A percentile compares a stretch with the other conserved stretches of the same genome.
Evolutionary conservation across 2,329 filamentous ascomycete genomes (phyloP).

Genomic region (Colletotrichum sp.): DNA sequence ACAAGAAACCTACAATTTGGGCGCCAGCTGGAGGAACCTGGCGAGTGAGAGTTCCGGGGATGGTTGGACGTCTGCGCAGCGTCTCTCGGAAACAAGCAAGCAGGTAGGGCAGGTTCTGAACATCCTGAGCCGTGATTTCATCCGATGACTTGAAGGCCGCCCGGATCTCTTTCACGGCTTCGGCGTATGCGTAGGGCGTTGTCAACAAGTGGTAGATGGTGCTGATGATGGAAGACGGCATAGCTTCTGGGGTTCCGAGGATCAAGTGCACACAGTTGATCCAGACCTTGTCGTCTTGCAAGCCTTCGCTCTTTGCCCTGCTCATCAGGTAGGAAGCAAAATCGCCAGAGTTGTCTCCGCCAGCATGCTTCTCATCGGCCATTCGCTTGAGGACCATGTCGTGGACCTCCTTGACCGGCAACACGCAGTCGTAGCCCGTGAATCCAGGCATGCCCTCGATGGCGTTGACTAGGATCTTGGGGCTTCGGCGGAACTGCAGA

Average conservation of each 20-base stretch:
- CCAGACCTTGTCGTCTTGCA: constrained; percentile 5
- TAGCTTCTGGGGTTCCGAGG: constrained; percentile 48
- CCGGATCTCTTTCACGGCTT: constrained; percentile 42
- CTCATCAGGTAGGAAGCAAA: background rate
- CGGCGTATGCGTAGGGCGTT: constrained; percentile 33
- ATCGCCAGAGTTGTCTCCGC: background rate
- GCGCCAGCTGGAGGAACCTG: background rate
- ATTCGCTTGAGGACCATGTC: background rate
- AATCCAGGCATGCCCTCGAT: background rate
- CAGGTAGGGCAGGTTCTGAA: constrained; percentile 39
- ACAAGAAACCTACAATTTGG: background rate
- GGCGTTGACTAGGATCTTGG: background rate
- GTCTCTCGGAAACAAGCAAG: constrained; percentile 44
- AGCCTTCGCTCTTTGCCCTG: background rate
- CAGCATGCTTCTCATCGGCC: background rate
- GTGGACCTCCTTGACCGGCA: background rate
- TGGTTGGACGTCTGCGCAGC: constrained; percentile 30
- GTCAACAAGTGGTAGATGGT: constrained; percentile 41
- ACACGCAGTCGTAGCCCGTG: background rate
- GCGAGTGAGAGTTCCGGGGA: background rate
- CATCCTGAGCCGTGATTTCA: constrained; percentile 39
- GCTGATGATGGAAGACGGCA: constrained; percentile 45
- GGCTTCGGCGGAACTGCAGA: background rate
- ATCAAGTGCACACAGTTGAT: constrained; percentile 25
- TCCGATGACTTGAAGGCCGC: constrained; percentile 34